These are phyloP conservation scores for Chaetomium fimeti DNA, from an alignment of 495 filamentous ascomycete species.

Conservation along the genomic window DNA sequence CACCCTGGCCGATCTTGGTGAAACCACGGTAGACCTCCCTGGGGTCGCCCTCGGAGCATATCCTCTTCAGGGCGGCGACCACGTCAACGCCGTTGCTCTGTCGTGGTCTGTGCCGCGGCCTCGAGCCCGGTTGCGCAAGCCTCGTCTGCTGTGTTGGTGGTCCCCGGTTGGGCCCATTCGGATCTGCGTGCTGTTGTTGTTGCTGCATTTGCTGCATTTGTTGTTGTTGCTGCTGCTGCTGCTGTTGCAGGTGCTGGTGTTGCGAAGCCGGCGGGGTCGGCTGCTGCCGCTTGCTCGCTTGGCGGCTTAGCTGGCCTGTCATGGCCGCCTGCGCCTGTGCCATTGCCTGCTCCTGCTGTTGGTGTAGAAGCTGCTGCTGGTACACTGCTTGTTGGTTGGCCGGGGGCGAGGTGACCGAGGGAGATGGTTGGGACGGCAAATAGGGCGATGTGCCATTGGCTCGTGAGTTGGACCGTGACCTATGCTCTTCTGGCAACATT, in stretches of 20 bases:
- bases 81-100: conserved; percentile 78
- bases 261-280: conserved; percentile 56
- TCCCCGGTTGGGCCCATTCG: conserved; percentile 56
- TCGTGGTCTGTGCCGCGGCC: conserved; percentile 72
- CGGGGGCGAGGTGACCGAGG: conserved; percentile 31
- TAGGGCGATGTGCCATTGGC: conserved; percentile 51
- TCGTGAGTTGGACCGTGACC: conserved; percentile 55
- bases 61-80: conserved; percentile 73
- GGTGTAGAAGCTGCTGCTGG: conserved; percentile 66
- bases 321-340: conserved; percentile 65
- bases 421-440: conserved; percentile 34
- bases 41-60: conserved; percentile 87
- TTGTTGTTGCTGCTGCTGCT: conserved; percentile 17
- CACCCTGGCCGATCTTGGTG: conserved; percentile 95
- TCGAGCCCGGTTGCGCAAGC: conserved; percentile 47
- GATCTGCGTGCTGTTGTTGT: conserved; percentile 38
- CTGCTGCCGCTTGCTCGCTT: conserved; percentile 62
- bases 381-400: conserved; percentile 50
- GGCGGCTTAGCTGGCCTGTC: conserved; percentile 58
- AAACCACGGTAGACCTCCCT: conserved; percentile 81
- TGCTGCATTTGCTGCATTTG: background rate
- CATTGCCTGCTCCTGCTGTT: conserved; percentile 76
- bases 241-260: conserved; percentile 52
- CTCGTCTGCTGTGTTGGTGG: conserved; percentile 32
- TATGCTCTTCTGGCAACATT: conserved; percentile 55